A percentile compares a stretch with the other conserved stretches of the same genome.
Conservation (phyloP, 768 basidiomycete genomes). For the Gloeopeniophorella convolvens region DNA sequence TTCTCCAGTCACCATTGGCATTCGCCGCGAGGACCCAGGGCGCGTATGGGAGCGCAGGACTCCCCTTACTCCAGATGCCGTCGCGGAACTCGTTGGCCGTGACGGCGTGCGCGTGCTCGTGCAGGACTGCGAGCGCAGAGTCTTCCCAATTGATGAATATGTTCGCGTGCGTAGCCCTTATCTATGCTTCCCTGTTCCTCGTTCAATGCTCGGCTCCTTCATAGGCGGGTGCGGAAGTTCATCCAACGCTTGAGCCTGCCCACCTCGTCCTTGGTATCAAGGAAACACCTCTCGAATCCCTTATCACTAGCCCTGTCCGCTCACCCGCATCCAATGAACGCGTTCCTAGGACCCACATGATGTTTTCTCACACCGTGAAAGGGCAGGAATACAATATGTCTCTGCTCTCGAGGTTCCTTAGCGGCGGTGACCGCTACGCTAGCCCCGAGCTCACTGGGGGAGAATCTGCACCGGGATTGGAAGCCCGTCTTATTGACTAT, state of each 20-base stretch:
- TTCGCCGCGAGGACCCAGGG: constrained; percentile 70
- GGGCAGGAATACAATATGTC: constrained; percentile 83
- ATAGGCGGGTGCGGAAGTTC: constrained; percentile 74
- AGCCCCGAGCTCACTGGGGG: constrained; percentile 1
- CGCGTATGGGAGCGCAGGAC: constrained; percentile 85
- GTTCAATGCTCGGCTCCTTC: not conserved
- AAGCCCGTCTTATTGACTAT: constrained; percentile 71
- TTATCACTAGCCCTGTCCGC: constrained; percentile 41
- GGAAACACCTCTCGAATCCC: constrained; percentile 64
- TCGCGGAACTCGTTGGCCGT: constrained; percentile 50
- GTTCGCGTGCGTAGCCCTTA: constrained; percentile 47
- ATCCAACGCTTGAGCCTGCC: constrained; percentile 48
- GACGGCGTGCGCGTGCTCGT: constrained; percentile 63
- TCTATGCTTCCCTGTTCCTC: not conserved
- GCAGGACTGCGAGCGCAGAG: constrained; percentile 68
- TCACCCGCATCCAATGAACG: constrained; percentile 22
- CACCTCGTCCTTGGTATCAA: constrained; percentile 87
- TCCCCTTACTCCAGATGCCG: constrained; percentile 73
- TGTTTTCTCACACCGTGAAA: constrained; percentile 92
- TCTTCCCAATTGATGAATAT: constrained; percentile 62
- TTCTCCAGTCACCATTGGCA: constrained; percentile 38
- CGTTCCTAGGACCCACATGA: constrained; percentile 63
- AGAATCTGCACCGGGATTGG: constrained; percentile 11
- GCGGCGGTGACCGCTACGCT: constrained; percentile 12
- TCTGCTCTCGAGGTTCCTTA: constrained; percentile 59